Percentiles rank a stretch among this genome's conserved stretches.
Conservation (phyloP, 1,284 basidiomycete genomes). For the Polyporus tsugae region DNA sequence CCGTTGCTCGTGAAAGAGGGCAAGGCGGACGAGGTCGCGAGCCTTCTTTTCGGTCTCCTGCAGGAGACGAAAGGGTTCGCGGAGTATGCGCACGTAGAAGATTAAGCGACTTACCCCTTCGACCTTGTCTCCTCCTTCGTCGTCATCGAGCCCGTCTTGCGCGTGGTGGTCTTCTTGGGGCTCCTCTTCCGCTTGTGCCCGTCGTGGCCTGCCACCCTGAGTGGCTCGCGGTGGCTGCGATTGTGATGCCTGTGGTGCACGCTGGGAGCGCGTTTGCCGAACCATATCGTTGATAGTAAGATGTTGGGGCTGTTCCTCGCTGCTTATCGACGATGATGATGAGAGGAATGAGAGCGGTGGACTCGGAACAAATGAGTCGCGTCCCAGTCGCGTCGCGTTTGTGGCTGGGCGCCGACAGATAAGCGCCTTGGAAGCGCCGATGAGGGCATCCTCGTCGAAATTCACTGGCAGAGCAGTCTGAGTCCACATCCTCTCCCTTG, state of each 20-base stretch:
- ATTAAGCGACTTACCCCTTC: neutral
- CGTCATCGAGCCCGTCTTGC: conserved; percentile 33
- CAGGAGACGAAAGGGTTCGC: neutral
- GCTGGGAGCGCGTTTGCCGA: neutral
- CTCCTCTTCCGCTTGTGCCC: conserved; percentile 35
- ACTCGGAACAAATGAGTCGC: neutral
- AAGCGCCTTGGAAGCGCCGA: neutral
- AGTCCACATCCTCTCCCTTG: neutral
- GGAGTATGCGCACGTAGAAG: neutral
- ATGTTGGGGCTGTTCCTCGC: neutral
- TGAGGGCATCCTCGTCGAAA: too few species aligned
- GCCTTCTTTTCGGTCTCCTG: conserved; percentile 69
- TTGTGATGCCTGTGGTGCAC: neutral
- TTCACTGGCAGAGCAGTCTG: too few species aligned
- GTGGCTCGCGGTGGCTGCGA: neutral
- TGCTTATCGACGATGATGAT: neutral
- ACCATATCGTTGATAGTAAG: neutral
- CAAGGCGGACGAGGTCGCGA: conserved; percentile 72
- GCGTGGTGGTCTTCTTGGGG: conserved; percentile 20
- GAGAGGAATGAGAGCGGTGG: neutral
- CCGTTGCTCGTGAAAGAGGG: conserved; percentile 75
- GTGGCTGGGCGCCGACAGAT: neutral
- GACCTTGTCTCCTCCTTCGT: conserved; percentile 44
- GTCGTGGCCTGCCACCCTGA: conserved; percentile 2
- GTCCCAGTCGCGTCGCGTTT: neutral